Percentiles rank a stretch among this genome's conserved stretches.
These are phyloP conservation scores for Papiliotrema nemorosa DNA, from an alignment of 1,284 basidiomycete species.

Conservation along the genomic window DNA sequence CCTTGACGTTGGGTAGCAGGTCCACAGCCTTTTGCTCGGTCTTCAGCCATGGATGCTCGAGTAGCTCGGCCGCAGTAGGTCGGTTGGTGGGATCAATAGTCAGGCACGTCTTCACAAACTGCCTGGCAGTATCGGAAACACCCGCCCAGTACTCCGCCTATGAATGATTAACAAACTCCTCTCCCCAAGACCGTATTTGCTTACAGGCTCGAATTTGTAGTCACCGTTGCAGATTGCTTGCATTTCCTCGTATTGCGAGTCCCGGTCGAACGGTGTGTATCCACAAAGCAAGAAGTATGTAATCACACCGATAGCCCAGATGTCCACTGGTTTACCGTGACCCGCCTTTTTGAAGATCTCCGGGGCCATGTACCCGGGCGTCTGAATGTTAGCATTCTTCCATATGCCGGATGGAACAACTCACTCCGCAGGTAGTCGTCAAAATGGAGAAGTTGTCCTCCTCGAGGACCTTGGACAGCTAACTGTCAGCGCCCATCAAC, in stretches of 20 bases:
- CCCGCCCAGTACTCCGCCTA: slow-evolving; percentile 76
- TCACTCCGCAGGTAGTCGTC: slow-evolving; percentile 85
- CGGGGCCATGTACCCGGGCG: slow-evolving; percentile 81
- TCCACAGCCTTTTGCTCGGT: slow-evolving; percentile 61
- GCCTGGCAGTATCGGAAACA: slow-evolving; percentile 72
- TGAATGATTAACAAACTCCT: slow-evolving; percentile 13
- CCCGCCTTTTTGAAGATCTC: slow-evolving; percentile 97
- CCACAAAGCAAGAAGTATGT: slow-evolving; percentile 92
- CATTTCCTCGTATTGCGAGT: slow-evolving; percentile 82
- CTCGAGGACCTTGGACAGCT: slow-evolving; percentile 68
- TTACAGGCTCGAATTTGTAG: slow-evolving; percentile 78
- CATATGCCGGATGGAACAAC: slow-evolving; percentile 35
- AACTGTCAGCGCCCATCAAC: not conserved
- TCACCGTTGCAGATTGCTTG: slow-evolving; percentile 88
- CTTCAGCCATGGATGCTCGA: slow-evolving; percentile 74
- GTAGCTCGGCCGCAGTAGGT: slow-evolving; percentile 68
- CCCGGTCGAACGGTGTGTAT: slow-evolving; percentile 91
- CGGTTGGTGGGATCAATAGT: slow-evolving; percentile 74
- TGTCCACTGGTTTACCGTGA: slow-evolving; percentile 91
- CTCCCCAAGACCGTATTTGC: not conserved
- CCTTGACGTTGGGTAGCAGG: slow-evolving; percentile 81
- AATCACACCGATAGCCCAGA: slow-evolving; percentile 97
- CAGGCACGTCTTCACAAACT: slow-evolving; percentile 76
- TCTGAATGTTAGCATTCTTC: slow-evolving; percentile 14
- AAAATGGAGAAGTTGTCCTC: slow-evolving; percentile 82